A percentile compares a stretch with the other conserved stretches of the same genome.
Conservation (phyloP, 2,329 filamentous ascomycete genomes). For the Arthroderma sp. region DNA sequence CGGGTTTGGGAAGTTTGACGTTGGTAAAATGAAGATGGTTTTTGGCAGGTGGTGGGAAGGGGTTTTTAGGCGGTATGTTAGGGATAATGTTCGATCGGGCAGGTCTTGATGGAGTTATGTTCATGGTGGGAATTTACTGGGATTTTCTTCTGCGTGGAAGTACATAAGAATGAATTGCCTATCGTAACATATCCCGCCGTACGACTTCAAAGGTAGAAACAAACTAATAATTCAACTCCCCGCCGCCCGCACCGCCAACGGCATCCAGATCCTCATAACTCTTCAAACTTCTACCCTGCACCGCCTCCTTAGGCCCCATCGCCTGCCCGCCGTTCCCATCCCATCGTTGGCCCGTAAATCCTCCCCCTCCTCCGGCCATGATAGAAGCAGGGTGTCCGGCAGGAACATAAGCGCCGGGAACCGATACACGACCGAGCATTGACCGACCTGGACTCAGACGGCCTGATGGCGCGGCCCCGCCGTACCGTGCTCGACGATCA, state of each 20-base stretch:
- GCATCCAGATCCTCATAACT: conserved; percentile 97
- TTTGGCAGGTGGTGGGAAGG: not conserved
- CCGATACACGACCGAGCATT: conserved; percentile 22
- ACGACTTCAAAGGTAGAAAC: too few species aligned
- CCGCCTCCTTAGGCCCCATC: conserved; percentile 78
- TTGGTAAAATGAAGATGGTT: conserved; percentile 13
- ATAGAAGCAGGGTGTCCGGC: conserved; percentile 31
- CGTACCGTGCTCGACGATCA: conserved; percentile 47
- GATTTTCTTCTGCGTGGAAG: too few species aligned
- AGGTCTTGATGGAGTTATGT: too few species aligned
- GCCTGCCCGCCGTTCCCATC: conserved; percentile 57
- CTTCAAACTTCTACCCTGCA: conserved; percentile 83
- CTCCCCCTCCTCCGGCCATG: conserved; percentile 29
- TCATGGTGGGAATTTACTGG: too few species aligned
- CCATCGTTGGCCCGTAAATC: conserved; percentile 59
- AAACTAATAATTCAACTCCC: conserved; percentile 79
- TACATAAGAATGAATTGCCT: too few species aligned
- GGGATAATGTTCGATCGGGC: not conserved
- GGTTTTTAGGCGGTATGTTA: not conserved
- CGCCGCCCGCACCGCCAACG: conserved; percentile 57
- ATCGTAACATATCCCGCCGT: not conserved
- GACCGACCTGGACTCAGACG: conserved; percentile 36
- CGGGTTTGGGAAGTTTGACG: conserved; percentile 21
- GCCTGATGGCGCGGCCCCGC: conserved; percentile 25
- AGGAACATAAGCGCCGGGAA: conserved; percentile 24